Percentiles rank a stretch among this genome's conserved stretches.
These are phyloP conservation scores for Fusarium kyushuense DNA, from an alignment of 2,329 filamentous ascomycete species.

Conservation along the genomic window DNA sequence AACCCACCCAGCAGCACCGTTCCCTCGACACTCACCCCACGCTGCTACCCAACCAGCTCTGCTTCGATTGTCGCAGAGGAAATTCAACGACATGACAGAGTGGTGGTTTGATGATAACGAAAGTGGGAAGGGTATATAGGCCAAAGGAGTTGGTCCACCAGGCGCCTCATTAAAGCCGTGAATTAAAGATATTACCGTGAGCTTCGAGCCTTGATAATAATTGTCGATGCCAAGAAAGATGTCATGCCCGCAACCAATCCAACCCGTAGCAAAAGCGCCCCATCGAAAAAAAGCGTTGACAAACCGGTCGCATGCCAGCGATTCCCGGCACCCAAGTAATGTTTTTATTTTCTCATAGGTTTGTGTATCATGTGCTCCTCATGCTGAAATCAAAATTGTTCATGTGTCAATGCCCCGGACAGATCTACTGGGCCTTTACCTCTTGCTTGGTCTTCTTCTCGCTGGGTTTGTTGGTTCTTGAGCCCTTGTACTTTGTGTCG, in stretches of 20 bases:
- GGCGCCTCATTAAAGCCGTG: conserved; percentile 44
- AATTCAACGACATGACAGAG: conserved; percentile 10
- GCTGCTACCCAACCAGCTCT: neutral
- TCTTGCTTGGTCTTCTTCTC: conserved; percentile 44
- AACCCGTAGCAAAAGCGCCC: conserved; percentile 32
- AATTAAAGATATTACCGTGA: conserved; percentile 43
- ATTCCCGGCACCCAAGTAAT: conserved; percentile 23
- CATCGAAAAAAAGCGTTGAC: conserved; percentile 15
- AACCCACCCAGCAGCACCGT: conserved; percentile 21
- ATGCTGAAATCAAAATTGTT: conserved; percentile 39
- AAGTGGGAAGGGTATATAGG: conserved; percentile 33
- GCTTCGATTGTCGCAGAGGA: neutral
- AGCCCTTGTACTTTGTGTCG: conserved; percentile 85
- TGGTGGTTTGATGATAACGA: conserved; percentile 34
- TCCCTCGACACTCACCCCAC: conserved; percentile 20
- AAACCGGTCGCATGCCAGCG: conserved; percentile 38
- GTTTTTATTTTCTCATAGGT: conserved; percentile 27
- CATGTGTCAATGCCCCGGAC: conserved; percentile 39
- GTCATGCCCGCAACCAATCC: conserved; percentile 37
- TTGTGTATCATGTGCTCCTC: conserved; percentile 40
- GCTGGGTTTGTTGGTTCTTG: conserved; percentile 57
- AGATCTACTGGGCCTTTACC: conserved; percentile 25
- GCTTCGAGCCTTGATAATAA: conserved; percentile 42
- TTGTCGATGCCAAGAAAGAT: conserved; percentile 34
- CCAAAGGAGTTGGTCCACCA: conserved; percentile 27